Percentiles rank a stretch among this genome's conserved stretches.
Evolutionary conservation across 1,284 basidiomycete species (phyloP).

Genomic region (Ganoderma sp.): DNA sequence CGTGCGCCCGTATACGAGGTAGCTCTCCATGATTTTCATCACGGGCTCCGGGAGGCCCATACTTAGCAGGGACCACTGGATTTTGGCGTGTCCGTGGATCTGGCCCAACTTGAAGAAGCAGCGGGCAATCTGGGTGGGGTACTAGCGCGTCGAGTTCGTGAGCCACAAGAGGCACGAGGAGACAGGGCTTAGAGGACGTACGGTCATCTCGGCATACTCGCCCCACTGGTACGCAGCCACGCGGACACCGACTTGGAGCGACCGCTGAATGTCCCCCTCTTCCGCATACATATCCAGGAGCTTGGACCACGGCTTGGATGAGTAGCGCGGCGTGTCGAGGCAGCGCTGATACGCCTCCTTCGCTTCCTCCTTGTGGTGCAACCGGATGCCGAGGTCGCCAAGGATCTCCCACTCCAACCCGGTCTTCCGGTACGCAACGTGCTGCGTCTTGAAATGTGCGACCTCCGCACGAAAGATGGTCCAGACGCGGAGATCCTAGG

Average conservation of each 20-base stretch:
- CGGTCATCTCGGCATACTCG: constrained; percentile 84
- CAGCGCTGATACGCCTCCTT: constrained; percentile 97
- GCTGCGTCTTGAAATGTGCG: constrained; percentile 98
- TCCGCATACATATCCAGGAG: constrained; percentile 95
- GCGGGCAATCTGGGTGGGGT: constrained; percentile 89
- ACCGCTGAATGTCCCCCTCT: constrained; percentile 90
- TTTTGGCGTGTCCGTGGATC: constrained; percentile 94
- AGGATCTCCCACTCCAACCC: constrained; percentile 98
- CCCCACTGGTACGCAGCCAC: constrained; percentile 93
- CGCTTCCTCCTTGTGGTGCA: constrained; percentile 97
- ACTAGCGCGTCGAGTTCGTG: constrained; percentile 51
- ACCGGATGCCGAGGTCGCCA: constrained; percentile 88
- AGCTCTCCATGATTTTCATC: constrained; percentile 86
- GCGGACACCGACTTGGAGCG: constrained; percentile 90
- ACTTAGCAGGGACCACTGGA: constrained; percentile 90
- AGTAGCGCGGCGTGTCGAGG: constrained; percentile 86
- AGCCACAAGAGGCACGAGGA: no score
- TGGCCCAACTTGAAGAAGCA: constrained; percentile 93
- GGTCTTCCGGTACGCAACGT: constrained; percentile 96
- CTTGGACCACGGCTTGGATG: constrained; percentile 90
- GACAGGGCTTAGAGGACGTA: constrained; percentile 44
- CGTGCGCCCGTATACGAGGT: constrained; percentile 77
- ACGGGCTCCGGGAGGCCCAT: constrained; percentile 90
- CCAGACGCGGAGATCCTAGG: constrained; percentile 94
- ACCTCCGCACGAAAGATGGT: constrained; percentile 99